phyloP scores from a whole-genome alignment of 202 grass and related monocot genomes.

The Thinopyrum obtusiflorum region DNA sequence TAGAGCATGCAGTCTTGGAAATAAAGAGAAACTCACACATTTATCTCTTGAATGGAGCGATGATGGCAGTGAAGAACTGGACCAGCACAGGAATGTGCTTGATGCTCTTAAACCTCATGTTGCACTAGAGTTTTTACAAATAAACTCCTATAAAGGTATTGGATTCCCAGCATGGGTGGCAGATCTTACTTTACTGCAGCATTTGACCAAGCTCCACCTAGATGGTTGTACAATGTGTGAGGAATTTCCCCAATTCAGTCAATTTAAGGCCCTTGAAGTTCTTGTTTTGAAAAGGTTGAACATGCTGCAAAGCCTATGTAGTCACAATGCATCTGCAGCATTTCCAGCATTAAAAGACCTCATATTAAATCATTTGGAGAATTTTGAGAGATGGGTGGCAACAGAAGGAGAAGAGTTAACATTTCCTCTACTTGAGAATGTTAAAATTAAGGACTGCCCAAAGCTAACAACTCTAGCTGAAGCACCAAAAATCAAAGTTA shows the following conservation, averaged over 20 bases:
- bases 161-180: conserved; percentile 28
- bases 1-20: neutral
- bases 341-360: conserved; percentile 12
- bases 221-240: neutral
- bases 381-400: conserved; percentile 27
- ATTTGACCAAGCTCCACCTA: conserved; percentile 25
- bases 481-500: neutral
- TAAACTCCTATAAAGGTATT: neutral
- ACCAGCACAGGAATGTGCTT: conserved; percentile 7
- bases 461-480: conserved; percentile 11
- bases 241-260: conserved; percentile 11
- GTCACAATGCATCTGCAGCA: neutral
- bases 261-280: neutral
- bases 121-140: neutral
- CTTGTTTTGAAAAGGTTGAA: neutral
- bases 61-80: neutral
- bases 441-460: neutral
- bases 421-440: neutral
- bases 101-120: conserved; percentile 28
- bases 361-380: neutral
- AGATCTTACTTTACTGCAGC: neutral
- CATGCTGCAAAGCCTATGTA: neutral
- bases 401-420: neutral
- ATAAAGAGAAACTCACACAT: conserved; percentile 17
- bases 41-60: neutral